These are phyloP conservation scores for Tagetes patula DNA, from an alignment of 129 eudicot species.

Conservation along the genomic window DNA sequence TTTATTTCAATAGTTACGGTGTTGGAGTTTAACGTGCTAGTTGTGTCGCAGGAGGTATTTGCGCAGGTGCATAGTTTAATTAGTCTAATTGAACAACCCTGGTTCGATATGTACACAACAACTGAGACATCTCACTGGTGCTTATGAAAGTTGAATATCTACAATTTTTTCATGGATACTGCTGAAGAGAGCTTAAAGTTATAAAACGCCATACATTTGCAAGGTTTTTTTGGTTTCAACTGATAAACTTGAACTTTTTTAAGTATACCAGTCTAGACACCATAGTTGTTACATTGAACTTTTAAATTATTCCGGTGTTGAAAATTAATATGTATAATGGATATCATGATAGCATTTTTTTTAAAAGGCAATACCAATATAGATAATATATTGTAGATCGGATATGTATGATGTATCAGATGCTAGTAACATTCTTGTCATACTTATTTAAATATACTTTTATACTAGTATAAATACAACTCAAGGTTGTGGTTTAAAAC, in stretches of 20 bases:
- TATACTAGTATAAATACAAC: no score
- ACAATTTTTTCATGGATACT: not conserved
- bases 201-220: not conserved
- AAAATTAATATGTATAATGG: no score
- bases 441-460: no score
- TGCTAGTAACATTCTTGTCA: not conserved
- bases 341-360: no score
- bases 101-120: not conserved
- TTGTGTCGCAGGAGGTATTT: slow-evolving; percentile 69
- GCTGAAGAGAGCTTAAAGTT: slow-evolving; percentile 8
- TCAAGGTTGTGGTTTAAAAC: no score
- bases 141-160: not conserved
- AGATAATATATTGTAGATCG: not conserved
- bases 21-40: slow-evolving; percentile 15
- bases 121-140: not conserved
- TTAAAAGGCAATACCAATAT: not conserved
- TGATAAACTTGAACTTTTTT: not conserved
- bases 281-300: not conserved
- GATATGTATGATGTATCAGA: not conserved
- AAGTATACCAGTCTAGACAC: not conserved
- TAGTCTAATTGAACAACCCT: slow-evolving; percentile 18
- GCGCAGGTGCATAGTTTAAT: slow-evolving; percentile 67
- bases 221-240: not conserved
- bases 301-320: not conserved
- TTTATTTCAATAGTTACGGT: not conserved